These are phyloP conservation scores for Amborella trichopoda DNA, from an alignment of 164 flowering plant genomes.

Conservation along the genomic window DNA sequence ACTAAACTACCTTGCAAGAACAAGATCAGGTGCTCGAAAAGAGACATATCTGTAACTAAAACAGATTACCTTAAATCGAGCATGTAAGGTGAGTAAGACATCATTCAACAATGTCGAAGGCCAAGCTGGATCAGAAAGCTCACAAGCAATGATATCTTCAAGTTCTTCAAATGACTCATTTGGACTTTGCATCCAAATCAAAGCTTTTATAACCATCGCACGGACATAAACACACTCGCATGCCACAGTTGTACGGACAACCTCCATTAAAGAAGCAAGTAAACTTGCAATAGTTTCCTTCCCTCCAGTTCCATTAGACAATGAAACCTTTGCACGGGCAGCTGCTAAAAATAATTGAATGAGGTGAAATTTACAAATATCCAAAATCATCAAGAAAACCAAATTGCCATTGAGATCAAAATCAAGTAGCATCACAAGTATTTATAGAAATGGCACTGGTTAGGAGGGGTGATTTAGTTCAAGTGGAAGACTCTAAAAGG, in stretches of 20 bases:
- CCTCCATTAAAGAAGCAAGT: constrained; percentile 97
- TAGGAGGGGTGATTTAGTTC: no score
- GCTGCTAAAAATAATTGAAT: constrained; percentile 36
- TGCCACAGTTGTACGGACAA: constrained; percentile 94
- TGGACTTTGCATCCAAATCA: constrained; percentile 99
- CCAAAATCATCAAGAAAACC: no score
- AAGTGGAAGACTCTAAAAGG: no score
- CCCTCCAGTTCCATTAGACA: constrained; percentile 47
- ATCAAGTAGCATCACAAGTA: no score
- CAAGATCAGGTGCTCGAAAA: no score
- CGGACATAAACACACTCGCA: constrained; percentile 99
- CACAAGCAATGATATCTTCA: constrained; percentile 91
- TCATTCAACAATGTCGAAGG: constrained; percentile 88
- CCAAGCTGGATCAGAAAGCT: constrained; percentile 99
- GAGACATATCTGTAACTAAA: no score
- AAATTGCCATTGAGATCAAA: no score
- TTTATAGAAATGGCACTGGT: constrained; percentile 4
- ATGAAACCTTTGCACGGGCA: constrained; percentile 29
- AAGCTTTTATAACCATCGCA: constrained; percentile 94
- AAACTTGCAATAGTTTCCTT: constrained; percentile 86
- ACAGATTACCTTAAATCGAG: constrained; percentile 83
- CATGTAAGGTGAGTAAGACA: constrained; percentile 89
- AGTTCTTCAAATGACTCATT: constrained; percentile 87
- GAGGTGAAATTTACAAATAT: no score
- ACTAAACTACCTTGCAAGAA: no score